Evolutionary conservation across 73 alveolate genomes (phyloP).

Genomic region (Breviolum minutum): DNA sequence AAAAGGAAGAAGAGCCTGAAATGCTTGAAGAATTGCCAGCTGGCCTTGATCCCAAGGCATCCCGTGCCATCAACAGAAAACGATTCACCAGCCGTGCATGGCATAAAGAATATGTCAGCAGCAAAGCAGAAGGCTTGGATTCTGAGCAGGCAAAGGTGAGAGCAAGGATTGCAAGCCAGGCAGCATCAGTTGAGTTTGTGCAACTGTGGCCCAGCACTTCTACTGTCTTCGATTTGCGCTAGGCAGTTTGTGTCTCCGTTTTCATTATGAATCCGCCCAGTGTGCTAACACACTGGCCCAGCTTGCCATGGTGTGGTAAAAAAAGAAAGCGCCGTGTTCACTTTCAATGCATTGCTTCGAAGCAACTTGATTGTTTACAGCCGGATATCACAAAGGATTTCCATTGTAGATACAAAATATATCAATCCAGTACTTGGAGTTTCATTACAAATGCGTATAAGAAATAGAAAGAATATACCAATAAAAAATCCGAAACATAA

Average conservation of each 20-base stretch:
- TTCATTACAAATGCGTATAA: too few species aligned
- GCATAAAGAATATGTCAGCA: not conserved
- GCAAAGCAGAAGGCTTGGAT: not conserved
- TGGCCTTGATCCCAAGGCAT: not conserved
- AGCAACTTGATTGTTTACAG: not conserved
- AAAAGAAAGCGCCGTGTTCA: not conserved
- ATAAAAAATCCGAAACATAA: too few species aligned
- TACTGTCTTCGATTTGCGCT: too few species aligned
- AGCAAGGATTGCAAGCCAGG: not conserved
- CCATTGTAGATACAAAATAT: too few species aligned
- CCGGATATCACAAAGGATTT: not conserved
- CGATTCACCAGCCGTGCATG: constrained; percentile 4
- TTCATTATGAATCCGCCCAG: too few species aligned
- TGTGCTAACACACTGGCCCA: too few species aligned
- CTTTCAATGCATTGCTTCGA: not conserved
- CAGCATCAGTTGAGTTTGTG: not conserved
- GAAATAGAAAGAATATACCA: too few species aligned
- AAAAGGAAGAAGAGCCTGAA: not conserved
- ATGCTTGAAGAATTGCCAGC: not conserved
- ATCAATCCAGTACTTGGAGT: too few species aligned
- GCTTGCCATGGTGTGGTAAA: not conserved
- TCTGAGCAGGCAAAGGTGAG: not conserved
- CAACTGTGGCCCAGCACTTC: not conserved
- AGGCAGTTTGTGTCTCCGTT: too few species aligned
- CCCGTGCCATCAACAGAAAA: not conserved